These are phyloP conservation scores for Phylloporus sp. DNA, from an alignment of 1,284 basidiomycete species.

Conservation along the genomic window DNA sequence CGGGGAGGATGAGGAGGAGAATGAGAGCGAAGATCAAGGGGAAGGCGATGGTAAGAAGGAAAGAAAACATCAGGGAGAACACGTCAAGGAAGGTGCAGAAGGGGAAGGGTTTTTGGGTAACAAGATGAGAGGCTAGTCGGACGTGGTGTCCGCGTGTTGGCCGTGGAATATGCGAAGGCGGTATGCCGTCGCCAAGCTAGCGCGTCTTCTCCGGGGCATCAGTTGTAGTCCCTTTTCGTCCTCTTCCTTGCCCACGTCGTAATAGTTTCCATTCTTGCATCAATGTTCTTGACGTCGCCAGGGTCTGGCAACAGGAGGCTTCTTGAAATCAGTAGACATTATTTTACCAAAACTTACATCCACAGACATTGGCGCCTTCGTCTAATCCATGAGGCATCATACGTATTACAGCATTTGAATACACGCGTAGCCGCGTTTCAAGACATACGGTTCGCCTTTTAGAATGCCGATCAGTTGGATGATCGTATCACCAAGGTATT, in stretches of 20 bases:
- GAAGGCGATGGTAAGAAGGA: constrained; percentile 17
- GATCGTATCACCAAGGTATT: not conserved
- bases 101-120: constrained; percentile 35
- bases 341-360: not conserved
- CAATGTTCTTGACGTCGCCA: not conserved
- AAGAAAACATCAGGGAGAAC: constrained; percentile 27
- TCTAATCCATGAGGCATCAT: no score
- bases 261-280: not conserved
- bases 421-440: no score
- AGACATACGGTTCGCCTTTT: no score
- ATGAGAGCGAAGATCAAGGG: constrained; percentile 12
- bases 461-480: no score
- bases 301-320: not conserved
- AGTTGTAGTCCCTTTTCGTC: not conserved
- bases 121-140: constrained; percentile 23
- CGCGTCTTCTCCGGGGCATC: not conserved
- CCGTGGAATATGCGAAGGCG: not conserved
- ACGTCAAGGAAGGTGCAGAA: constrained; percentile 32
- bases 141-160: not conserved
- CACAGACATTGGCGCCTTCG: not conserved
- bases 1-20: constrained; percentile 38
- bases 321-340: not conserved
- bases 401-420: no score
- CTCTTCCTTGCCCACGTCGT: not conserved
- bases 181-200: not conserved